Evolutionary conservation across 2,329 filamentous ascomycete species (phyloP).

Genomic region (Chaetomium olivaceum): DNA sequence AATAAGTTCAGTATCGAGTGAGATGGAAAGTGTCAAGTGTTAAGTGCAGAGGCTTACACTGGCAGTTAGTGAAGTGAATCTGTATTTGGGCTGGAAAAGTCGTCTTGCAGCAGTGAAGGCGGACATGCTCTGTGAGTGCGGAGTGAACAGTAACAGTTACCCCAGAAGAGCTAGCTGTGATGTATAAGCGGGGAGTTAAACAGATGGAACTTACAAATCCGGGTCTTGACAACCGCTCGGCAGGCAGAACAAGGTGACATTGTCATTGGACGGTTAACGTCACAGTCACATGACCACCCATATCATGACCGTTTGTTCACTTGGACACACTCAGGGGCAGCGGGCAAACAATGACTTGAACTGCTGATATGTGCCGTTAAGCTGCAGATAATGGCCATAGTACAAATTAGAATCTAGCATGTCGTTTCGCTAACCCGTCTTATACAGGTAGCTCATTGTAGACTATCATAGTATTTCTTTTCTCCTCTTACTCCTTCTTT

Average conservation of each 20-base stretch:
- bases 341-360: not conserved
- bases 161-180: not conserved
- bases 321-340: not conserved
- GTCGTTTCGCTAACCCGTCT: too few species aligned
- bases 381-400: not conserved
- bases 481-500: too few species aligned
- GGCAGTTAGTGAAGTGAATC: constrained; percentile 3
- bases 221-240: constrained; percentile 8
- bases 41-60: constrained; percentile 9
- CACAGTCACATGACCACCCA: constrained; percentile 29
- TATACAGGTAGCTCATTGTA: too few species aligned
- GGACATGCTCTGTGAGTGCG: constrained; percentile 43
- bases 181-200: constrained; percentile 1
- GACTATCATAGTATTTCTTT: too few species aligned
- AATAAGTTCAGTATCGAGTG: not conserved
- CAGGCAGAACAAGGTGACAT: constrained; percentile 21
- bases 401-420: not conserved
- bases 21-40: not conserved
- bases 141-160: not conserved
- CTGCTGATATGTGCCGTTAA: not conserved
- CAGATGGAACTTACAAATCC: constrained; percentile 4
- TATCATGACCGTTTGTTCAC: not conserved
- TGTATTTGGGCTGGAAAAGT: constrained; percentile 26
- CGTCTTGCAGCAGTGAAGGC: constrained; percentile 42
- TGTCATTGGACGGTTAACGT: constrained; percentile 18